Evolutionary conservation across 306 rosid species (phyloP).

Genomic region (Quercus rubra): DNA sequence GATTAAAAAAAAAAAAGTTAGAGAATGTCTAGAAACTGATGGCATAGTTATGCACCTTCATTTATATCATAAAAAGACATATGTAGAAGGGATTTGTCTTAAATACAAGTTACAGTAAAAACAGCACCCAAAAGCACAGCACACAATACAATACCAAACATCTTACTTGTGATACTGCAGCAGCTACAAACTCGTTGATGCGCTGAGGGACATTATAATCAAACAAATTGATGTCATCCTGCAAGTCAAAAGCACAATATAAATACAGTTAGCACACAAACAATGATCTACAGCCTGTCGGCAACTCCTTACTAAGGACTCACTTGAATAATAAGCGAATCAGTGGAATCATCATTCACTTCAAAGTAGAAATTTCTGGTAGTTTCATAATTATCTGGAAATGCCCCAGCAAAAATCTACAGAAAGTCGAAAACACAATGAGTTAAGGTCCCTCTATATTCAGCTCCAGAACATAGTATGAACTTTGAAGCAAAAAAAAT

Average conservation of each 20-base stretch:
- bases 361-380: constrained; percentile 51
- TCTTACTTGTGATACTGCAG: constrained; percentile 52
- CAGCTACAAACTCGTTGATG: constrained; percentile 49
- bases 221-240: constrained; percentile 45
- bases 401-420: constrained; percentile 56
- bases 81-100: not conserved
- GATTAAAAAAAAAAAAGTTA: not conserved
- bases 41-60: not conserved
- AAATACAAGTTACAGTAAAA: not conserved
- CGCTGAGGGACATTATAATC: constrained; percentile 56
- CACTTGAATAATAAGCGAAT: constrained; percentile 50
- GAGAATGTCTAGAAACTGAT: not conserved
- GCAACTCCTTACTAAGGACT: not conserved
- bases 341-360: constrained; percentile 31
- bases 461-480: not conserved
- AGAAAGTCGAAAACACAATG: not conserved
- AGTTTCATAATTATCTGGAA: constrained; percentile 52
- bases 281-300: too few relatives aligned
- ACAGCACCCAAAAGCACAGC: not conserved
- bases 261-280: constrained; percentile 4
- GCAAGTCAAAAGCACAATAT: not conserved
- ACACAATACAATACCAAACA: not conserved
- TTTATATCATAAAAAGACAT: not conserved
- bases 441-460: not conserved
- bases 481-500: not conserved